Evolutionary conservation across 78 protist species (phyloP), one percentile per base, ranked within the genome.

Genomic region (Neovahlkampfia damariscottae): DNA sequence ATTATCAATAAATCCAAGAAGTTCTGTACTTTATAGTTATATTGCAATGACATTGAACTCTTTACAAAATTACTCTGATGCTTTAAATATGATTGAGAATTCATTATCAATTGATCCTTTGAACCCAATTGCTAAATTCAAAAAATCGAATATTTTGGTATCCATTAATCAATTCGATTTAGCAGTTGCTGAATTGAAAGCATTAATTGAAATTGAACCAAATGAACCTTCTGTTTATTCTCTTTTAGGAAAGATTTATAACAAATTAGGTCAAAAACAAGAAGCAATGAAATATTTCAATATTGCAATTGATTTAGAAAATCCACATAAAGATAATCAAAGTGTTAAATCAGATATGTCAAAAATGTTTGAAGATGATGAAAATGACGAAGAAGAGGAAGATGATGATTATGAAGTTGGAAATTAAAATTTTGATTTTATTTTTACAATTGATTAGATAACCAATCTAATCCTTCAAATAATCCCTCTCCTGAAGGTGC

Each of bases 381-480:
- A n/a, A n/a, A n/a, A n/a, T n/a, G n/a, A n/a, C n/a, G n/a, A n/a
- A n/a, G n/a, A n/a, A n/a, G n/a, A n/a, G n/a, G n/a, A n/a, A n/a
- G n/a, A n/a, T n/a, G n/a, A n/a, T n/a, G n/a, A n/a, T n/a, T n/a
- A n/a, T n/a, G n/a, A n/a, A n/a, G n/a, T n/a, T n/a, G n/a, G n/a
- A n/a, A n/a, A n/a, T n/a, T n/a, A n/a, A n/a, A n/a, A n/a, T n/a
- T n/a, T n/a, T n/a, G n/a, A n/a, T n/a, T 50, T 50, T 10, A 50
- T 67, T 67, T 34, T 36, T 67, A 34, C 27, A 67, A 36, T 36
- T 7, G 28, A 36, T 34, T 67, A 36, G 79, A 72, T 34, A 92
- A 82, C 96, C 96, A 92, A 69, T 92, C 96, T 28, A 92, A 86
- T 68, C 94, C 96, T 82, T 93, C 93, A 68, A 90, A 93, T 10